A percentile compares a stretch with the other conserved stretches of the same genome.
phyloP scores from a whole-genome alignment of 257 asterid genomes.

The Solanum clarkiae region DNA sequence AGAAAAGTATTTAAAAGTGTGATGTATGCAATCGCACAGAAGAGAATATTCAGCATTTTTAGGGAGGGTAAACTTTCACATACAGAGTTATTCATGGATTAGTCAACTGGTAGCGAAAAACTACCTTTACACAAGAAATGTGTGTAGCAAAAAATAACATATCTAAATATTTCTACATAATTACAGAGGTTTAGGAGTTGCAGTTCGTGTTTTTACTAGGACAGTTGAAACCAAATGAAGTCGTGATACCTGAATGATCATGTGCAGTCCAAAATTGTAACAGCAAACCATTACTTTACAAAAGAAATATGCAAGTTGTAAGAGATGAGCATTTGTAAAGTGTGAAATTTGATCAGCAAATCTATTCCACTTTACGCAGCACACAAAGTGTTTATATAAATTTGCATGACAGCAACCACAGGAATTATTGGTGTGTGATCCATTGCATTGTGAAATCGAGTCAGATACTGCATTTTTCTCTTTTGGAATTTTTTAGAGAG shows the following conservation, averaged over 20 bases:
- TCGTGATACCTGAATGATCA: neutral
- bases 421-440: neutral
- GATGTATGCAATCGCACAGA: neutral
- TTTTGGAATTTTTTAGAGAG: neutral
- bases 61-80: neutral
- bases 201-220: neutral
- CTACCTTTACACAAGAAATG: neutral
- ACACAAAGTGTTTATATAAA: neutral
- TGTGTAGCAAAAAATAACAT: neutral
- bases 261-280: neutral
- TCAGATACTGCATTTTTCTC: neutral
- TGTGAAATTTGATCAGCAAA: neutral
- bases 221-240: neutral
- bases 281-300: neutral
- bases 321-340: neutral
- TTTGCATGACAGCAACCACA: neutral
- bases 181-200: neutral
- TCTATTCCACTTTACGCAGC: neutral
- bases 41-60: neutral
- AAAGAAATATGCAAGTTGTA: neutral
- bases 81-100: neutral
- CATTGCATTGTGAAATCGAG: neutral
- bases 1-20: constrained; percentile 1
- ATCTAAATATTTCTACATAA: neutral
- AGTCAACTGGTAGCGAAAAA: neutral